Evolutionary conservation across 345 rosid species (phyloP).

Genomic region (Eutrema yunnanense): DNA sequence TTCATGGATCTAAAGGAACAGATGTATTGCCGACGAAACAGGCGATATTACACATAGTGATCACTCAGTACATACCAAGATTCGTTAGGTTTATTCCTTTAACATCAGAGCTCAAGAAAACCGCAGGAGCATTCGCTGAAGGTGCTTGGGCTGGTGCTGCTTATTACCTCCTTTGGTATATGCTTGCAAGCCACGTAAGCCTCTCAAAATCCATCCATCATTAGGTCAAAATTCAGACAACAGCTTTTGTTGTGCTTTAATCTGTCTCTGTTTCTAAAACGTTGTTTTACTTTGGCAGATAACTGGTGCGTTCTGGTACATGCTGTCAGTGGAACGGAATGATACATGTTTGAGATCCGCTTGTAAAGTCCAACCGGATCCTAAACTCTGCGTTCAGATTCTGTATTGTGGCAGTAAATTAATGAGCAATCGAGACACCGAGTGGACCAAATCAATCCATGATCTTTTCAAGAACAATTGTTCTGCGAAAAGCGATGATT

Average conservation of each 20-base stretch:
- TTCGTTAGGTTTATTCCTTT: slow-evolving; percentile 65
- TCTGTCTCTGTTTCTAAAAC: background rate
- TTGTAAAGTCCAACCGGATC: slow-evolving; percentile 34
- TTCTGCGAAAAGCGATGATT: slow-evolving; percentile 20
- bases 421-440: slow-evolving; percentile 34
- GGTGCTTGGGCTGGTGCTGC: slow-evolving; percentile 84
- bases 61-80: slow-evolving; percentile 74
- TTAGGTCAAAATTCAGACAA: background rate
- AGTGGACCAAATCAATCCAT: slow-evolving; percentile 47
- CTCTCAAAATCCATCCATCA: background rate
- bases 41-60: slow-evolving; percentile 47
- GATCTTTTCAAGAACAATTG: slow-evolving; percentile 42
- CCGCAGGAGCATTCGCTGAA: slow-evolving; percentile 80
- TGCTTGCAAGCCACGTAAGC: slow-evolving; percentile 88
- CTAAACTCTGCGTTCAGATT: slow-evolving; percentile 38
- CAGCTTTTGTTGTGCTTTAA: background rate
- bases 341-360: slow-evolving; percentile 66
- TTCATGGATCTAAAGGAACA: slow-evolving; percentile 48
- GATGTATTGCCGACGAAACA: slow-evolving; percentile 57
- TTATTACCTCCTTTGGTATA: slow-evolving; percentile 82
- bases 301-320: slow-evolving; percentile 80
- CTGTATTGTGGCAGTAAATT: slow-evolving; percentile 64
- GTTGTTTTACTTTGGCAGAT: slow-evolving; percentile 39
- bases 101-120: slow-evolving; percentile 75
- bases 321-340: slow-evolving; percentile 72